These are phyloP conservation scores for Naganishia liquefaciens DNA, from an alignment of 1,284 basidiomycete species.

Conservation along the genomic window DNA sequence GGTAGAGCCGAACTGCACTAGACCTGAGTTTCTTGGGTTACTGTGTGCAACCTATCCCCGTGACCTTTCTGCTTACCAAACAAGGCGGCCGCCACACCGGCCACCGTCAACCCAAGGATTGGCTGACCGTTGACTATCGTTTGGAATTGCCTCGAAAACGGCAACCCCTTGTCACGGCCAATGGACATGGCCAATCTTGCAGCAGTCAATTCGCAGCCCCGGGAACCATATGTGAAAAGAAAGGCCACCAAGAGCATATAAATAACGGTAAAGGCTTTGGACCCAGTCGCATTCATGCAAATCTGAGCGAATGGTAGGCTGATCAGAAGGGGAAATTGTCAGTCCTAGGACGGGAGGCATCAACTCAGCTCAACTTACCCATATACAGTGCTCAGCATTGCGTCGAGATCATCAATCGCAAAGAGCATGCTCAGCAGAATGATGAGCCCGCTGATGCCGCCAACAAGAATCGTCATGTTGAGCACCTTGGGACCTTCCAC, in stretches of 20 bases:
- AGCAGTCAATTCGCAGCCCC: conserved; percentile 36
- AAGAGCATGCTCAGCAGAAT: conserved; percentile 41
- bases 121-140: conserved; percentile 38
- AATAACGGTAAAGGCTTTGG: conserved; percentile 37
- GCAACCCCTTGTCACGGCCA: conserved; percentile 37
- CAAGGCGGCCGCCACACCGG: conserved; percentile 33
- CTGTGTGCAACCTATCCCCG: not conserved
- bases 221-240: conserved; percentile 36
- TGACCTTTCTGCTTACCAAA: conserved; percentile 9
- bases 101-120: conserved; percentile 37
- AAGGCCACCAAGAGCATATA: conserved; percentile 39
- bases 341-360: not conserved
- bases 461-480: conserved; percentile 42
- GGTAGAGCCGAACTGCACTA: conserved; percentile 40
- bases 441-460: conserved; percentile 41
- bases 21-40: conserved; percentile 9
- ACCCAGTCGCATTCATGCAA: conserved; percentile 39
- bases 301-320: conserved; percentile 27
- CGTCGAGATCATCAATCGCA: conserved; percentile 13
- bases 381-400: conserved; percentile 1
- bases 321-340: no score
- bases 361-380: conserved; percentile 13
- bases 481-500: conserved; percentile 37
- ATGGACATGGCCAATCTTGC: conserved; percentile 36
- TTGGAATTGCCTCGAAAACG: conserved; percentile 34